Percentiles rank a stretch among this genome's conserved stretches.
These are phyloP conservation scores for Mariannaea sp. DNA, from an alignment of 2,329 filamentous ascomycete species.

Conservation along the genomic window DNA sequence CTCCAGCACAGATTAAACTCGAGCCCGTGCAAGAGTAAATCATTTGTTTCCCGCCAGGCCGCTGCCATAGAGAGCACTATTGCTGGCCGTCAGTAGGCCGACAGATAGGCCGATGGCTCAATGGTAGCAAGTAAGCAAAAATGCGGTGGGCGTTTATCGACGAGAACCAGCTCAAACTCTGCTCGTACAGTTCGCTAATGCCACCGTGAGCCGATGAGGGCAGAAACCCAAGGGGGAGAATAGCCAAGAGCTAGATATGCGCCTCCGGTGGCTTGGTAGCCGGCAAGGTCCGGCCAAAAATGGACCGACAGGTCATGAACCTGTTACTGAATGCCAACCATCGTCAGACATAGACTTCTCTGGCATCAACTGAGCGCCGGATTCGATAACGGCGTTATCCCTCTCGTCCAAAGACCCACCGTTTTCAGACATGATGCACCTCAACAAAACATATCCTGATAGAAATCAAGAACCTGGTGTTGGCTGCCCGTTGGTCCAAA, in stretches of 20 bases:
- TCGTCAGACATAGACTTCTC: neutral
- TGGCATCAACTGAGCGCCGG: neutral
- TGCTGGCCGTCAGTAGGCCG: slow-evolving; percentile 12
- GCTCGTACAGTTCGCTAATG: slow-evolving; percentile 24
- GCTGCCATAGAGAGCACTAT: neutral
- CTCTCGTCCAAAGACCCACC: slow-evolving; percentile 2
- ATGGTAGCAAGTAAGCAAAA: slow-evolving; percentile 17
- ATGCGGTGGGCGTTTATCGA: slow-evolving; percentile 19
- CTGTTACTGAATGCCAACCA: slow-evolving; percentile 2
- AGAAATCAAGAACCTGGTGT: neutral
- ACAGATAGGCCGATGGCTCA: slow-evolving; percentile 14
- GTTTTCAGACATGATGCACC: slow-evolving; percentile 1
- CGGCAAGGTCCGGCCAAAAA: slow-evolving; percentile 33
- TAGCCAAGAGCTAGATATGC: slow-evolving; percentile 4
- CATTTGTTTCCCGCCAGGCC: neutral
- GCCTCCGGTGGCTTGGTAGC: slow-evolving; percentile 28
- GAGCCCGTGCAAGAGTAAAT: slow-evolving; percentile 16
- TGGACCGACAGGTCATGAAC: slow-evolving; percentile 24
- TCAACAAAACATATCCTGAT: neutral
- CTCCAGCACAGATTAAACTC: slow-evolving; percentile 5
- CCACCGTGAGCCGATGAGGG: slow-evolving; percentile 23
- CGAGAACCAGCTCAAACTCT: slow-evolving; percentile 28
- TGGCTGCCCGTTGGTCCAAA: no score
- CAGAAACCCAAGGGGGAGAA: slow-evolving; percentile 5
- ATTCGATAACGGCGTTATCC: slow-evolving; percentile 15